A percentile compares a stretch with the other conserved stretches of the same genome.
phyloP scores from a whole-genome alignment of 139 green algal genomes.

The Spirogloea muscicola region DNA sequence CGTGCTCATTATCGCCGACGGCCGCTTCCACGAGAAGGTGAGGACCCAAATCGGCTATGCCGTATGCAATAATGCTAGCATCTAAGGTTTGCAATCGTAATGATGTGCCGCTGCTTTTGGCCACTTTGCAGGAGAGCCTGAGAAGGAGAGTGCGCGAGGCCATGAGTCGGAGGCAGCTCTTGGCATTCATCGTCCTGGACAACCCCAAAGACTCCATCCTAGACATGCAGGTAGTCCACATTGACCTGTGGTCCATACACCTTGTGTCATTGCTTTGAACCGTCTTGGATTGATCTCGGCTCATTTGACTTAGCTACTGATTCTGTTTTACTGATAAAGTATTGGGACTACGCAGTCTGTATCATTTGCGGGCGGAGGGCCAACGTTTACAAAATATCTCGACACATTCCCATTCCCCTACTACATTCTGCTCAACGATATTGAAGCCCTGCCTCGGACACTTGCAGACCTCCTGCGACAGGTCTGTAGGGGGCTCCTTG shows the following conservation, averaged over 20 bases:
- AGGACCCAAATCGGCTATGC: no score
- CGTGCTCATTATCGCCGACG: constrained; percentile 93
- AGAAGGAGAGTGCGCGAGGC: constrained; percentile 12
- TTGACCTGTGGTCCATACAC: no score
- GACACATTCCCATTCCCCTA: constrained; percentile 97
- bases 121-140: constrained; percentile 33
- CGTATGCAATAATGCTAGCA: no score
- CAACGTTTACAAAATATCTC: constrained; percentile 88
- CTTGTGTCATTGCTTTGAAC: no score
- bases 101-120: no score
- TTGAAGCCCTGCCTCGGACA: constrained; percentile 73
- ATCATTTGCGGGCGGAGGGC: constrained; percentile 78
- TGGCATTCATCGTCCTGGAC: constrained; percentile 78
- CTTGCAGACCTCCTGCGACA: constrained; percentile 89
- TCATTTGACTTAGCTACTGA: no score
- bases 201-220: constrained; percentile 48
- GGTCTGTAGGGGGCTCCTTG: no score
- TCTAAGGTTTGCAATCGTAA: no score
- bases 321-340: background rate
- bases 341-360: constrained; percentile 66
- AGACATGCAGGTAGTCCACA: constrained; percentile 43
- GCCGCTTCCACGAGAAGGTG: constrained; percentile 95
- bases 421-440: constrained; percentile 92
- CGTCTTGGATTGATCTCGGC: no score
- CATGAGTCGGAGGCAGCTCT: constrained; percentile 49